Evolutionary conservation across 1,139 yeast genomes (phyloP), one percentile per base, ranked within the genome.

Genomic region (Diutina catenulata): DNA sequence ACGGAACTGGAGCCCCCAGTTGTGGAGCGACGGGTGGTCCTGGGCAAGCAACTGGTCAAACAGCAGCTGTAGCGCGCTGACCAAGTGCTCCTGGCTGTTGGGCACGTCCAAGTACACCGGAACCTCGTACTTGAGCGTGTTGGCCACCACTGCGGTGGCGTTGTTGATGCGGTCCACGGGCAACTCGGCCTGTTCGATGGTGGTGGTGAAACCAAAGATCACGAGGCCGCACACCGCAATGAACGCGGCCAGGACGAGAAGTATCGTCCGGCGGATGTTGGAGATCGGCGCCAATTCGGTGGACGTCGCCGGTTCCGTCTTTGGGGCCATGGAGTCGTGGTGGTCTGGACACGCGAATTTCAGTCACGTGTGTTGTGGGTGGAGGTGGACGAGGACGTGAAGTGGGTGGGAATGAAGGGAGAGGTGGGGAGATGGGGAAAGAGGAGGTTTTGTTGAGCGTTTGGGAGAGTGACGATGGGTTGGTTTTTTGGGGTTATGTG

Each of bases 231-330:
- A 21, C 9, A 31, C 9, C 7, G 25, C 35, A 19, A 31, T 31
- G 25, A 31, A 31, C 21, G 13, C 15, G 25, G 21, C 35, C 35
- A 31, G 35, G 11, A 26, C 25, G 13, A 31, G 21, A 16, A 31
- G 21, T 4, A 31, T 25, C 18, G 21, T 18, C 23, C 21, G 23
- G n/a, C 35, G 35, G 16, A 31, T 31, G 25, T n/a, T 24, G 18
- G 35, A 14, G 7, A 31, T 20, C 2, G 35, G 35, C 25, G 21
- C n/a, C 9, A 31, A 18, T 18, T 31, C 35, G n/a, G n/a, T n/a
- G n/a, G n/a, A n/a, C n/a, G n/a, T n/a, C n/a, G n/a, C n/a, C n/a
- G n/a, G n/a, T n/a, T n/a, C n/a, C n/a, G n/a, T n/a, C n/a, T n/a
- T n/a, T n/a, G n/a, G n/a, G n/a, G n/a, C n/a, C n/a, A n/a, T n/a